Evolutionary conservation across 139 green algal genomes (phyloP), one percentile per base, ranked within the genome.

Genomic region (Picochlorum sp.): DNA sequence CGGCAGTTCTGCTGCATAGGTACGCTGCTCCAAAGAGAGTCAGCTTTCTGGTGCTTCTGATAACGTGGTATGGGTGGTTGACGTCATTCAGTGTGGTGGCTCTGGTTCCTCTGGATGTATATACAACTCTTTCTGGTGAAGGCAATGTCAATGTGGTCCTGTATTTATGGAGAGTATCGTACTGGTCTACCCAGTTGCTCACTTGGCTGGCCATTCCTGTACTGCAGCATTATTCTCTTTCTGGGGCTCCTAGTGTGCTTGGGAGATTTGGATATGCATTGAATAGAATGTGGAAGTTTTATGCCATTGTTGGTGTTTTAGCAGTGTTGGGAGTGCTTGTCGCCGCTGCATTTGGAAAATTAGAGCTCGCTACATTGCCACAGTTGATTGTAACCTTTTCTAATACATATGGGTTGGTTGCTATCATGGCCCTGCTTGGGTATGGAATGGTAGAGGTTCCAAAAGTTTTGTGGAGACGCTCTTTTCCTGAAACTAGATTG

Each of bases 401-500:
- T 21, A 96, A 96, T 74, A 82, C 90, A 1, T 96, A 95, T 66
- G 81, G 83, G 72, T 75, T 96, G 41, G 65, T 92, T 5, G 89
- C 74, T 0, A 80, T 84, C 7, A 76, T 91, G 10, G 71, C 92
- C 30, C 81, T 96, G 37, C 74, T 97, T 49, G 88, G 86, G 7
- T 96, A 89, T 60, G 90, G 90, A 4, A 77, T 97, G 66, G 90
- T 96, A 65, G 79, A 92, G 75, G 82, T 96, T 26, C 88, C 88
- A 0, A 70, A 85, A 20, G 65, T 76, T 24, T 49, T 95, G 63
- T 96, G 90, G 90, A 66, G 69, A 14, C 51, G 75, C 14, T 76
- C 84, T 11, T 73, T 84, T 26, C 74, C 83, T 37, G 68, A 77
- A 38, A 44, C 18, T 0, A 60, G 80, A 4, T 54, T 88, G 31